Conservation (phyloP, 805 yeast genomes). For the Saccharomyces mikatae region DNA sequence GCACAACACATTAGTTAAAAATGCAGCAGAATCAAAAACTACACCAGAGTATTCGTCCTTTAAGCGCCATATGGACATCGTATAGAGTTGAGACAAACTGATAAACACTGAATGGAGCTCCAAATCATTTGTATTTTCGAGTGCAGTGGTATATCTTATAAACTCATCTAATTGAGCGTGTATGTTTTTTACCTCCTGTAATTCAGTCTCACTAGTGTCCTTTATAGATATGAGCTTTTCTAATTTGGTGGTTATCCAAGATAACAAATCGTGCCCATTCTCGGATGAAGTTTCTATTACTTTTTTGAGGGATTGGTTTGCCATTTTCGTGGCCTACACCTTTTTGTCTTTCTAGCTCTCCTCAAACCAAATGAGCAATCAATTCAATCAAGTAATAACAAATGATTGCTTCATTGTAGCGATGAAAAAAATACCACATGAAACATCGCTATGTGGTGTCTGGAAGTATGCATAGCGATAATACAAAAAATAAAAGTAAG, state of each 20-base stretch:
- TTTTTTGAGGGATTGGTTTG: neutral
- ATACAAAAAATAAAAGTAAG: neutral
- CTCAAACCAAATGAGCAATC: neutral
- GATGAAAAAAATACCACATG: neutral
- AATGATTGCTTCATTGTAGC: neutral
- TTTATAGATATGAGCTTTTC: constrained; percentile 5
- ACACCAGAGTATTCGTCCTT: constrained; percentile 14
- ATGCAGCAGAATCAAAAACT: constrained; percentile 24
- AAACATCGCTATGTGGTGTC: neutral
- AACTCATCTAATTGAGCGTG: constrained; percentile 10
- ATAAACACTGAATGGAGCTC: constrained; percentile 19
- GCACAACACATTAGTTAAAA: constrained; percentile 19
- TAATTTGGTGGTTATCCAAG: constrained; percentile 17
- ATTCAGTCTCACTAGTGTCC: neutral
- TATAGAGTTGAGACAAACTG: constrained; percentile 18
- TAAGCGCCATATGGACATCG: constrained; percentile 10
- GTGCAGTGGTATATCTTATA: constrained; percentile 6
- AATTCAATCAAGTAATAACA: neutral
- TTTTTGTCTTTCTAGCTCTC: neutral
- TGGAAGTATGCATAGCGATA: neutral
- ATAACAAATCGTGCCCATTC: constrained; percentile 19
- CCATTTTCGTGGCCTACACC: neutral
- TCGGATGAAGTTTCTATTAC: constrained; percentile 3
- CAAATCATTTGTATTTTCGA: constrained; percentile 8
- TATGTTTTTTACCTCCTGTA: neutral